Conservation (phyloP, 2,329 filamentous ascomycete species). For the Nemania abortiva region DNA sequence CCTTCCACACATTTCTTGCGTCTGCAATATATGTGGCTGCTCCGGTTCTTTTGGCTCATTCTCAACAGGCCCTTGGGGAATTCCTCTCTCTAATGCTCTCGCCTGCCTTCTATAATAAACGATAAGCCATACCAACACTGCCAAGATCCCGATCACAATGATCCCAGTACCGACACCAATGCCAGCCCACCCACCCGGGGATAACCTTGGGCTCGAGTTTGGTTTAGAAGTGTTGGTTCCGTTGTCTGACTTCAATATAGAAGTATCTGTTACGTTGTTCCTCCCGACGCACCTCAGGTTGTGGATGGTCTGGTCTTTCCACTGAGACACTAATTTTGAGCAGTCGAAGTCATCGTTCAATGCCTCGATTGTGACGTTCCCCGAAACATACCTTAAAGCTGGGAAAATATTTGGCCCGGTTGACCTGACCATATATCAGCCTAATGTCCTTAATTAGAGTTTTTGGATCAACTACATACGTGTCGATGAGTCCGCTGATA, state of each 20-base stretch:
- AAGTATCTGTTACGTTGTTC: slow-evolving; percentile 10
- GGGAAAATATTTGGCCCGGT: slow-evolving; percentile 29
- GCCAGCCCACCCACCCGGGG: slow-evolving; percentile 19
- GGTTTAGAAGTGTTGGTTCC: background rate
- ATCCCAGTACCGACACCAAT: slow-evolving; percentile 23
- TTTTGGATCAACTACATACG: slow-evolving; percentile 13
- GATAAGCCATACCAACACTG: slow-evolving; percentile 18
- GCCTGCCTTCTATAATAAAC: slow-evolving; percentile 5
- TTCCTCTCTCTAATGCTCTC: slow-evolving; percentile 4
- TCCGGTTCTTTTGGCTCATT: background rate
- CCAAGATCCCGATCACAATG: slow-evolving; percentile 12
- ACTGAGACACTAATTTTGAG: slow-evolving; percentile 31
- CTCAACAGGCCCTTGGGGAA: background rate
- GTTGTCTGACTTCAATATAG: background rate
- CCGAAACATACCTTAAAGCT: slow-evolving; percentile 12
- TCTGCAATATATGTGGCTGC: background rate
- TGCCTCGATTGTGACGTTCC: slow-evolving; percentile 26
- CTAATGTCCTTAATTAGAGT: background rate
- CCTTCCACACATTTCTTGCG: background rate
- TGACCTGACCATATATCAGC: slow-evolving; percentile 12
- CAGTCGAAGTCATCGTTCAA: slow-evolving; percentile 37
- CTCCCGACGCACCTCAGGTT: slow-evolving; percentile 26
- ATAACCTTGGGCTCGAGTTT: background rate
- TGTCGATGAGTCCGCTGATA: slow-evolving; percentile 29
- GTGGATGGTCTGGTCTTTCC: slow-evolving; percentile 11